These are phyloP conservation scores for Collariella sp. DNA, from an alignment of 495 filamentous ascomycete genomes.

Conservation along the genomic window DNA sequence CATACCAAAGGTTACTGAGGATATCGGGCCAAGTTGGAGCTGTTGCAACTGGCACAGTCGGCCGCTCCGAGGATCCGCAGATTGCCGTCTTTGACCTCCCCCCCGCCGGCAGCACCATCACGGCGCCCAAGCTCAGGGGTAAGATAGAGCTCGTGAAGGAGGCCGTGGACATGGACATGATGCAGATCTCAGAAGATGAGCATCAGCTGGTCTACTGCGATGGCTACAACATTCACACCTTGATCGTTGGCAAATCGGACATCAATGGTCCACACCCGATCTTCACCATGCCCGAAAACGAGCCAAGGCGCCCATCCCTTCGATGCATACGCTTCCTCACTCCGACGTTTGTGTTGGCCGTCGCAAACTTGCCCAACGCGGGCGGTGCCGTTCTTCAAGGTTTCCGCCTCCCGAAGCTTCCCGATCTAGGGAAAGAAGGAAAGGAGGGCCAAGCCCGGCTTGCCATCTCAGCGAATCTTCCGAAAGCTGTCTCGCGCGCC, in stretches of 20 bases:
- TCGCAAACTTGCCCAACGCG: slow-evolving; percentile 41
- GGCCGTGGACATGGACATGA: slow-evolving; percentile 74
- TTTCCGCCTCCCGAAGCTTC: slow-evolving; percentile 34
- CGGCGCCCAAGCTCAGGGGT: slow-evolving; percentile 53
- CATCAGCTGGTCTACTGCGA: slow-evolving; percentile 76
- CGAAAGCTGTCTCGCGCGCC: slow-evolving; percentile 39
- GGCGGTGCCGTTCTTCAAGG: slow-evolving; percentile 46
- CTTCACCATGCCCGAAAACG: slow-evolving; percentile 50
- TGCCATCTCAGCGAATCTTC: slow-evolving; percentile 34
- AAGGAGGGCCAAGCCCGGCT: slow-evolving; percentile 34
- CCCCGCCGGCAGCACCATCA: slow-evolving; percentile 34
- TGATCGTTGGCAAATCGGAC: slow-evolving; percentile 42
- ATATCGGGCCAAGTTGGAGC: slow-evolving; percentile 65
- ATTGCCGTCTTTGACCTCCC: slow-evolving; percentile 73
- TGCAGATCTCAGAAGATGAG: slow-evolving; percentile 47
- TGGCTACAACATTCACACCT: slow-evolving; percentile 59
- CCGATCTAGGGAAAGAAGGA: slow-evolving; percentile 20
- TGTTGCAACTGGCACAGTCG: slow-evolving; percentile 56
- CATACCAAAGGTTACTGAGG: slow-evolving; percentile 71
- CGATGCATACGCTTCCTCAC: slow-evolving; percentile 71
- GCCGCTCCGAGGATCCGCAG: slow-evolving; percentile 51
- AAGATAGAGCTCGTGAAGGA: slow-evolving; percentile 62
- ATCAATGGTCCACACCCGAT: slow-evolving; percentile 49
- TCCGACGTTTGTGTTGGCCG: slow-evolving; percentile 62
- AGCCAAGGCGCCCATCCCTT: slow-evolving; percentile 42